Evolutionary conservation across 441 rosid species (phyloP).

Genomic region (Gossypium gossypioides): DNA sequence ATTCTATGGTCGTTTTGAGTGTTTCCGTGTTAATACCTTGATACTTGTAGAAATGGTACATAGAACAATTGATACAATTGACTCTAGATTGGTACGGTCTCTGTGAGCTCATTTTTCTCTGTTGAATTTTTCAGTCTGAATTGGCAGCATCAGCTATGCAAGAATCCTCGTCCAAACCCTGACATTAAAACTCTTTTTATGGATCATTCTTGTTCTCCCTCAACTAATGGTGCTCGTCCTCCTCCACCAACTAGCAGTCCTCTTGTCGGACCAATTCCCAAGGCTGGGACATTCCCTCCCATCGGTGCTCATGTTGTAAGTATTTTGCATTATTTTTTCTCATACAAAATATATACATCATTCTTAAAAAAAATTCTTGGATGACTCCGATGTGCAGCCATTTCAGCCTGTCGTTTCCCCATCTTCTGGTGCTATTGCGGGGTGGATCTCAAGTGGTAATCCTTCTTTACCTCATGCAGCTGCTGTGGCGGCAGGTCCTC

Average conservation of each 20-base stretch:
- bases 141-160: slow-evolving; percentile 75
- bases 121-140: slow-evolving; percentile 36
- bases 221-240: slow-evolving; percentile 51
- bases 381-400: slow-evolving; percentile 31
- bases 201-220: slow-evolving; percentile 44
- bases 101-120: slow-evolving; percentile 2
- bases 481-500: slow-evolving; percentile 37
- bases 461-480: slow-evolving; percentile 45
- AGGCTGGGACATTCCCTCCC: slow-evolving; percentile 49
- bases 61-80: neutral
- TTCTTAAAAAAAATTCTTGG: slow-evolving; percentile 7
- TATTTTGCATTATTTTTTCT: slow-evolving; percentile 7
- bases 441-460: slow-evolving; percentile 45
- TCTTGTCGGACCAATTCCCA: slow-evolving; percentile 45
- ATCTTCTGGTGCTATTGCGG: slow-evolving; percentile 42
- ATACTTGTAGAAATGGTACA: neutral
- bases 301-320: slow-evolving; percentile 52
- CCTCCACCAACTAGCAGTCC: slow-evolving; percentile 37
- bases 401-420: slow-evolving; percentile 51
- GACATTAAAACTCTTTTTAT: slow-evolving; percentile 59
- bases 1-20: neutral
- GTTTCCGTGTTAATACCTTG: neutral
- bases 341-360: neutral
- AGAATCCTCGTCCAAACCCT: slow-evolving; percentile 60
- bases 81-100: neutral